Base-by-base conservation (phyloP, 1,139 yeast genomes). In the Hanseniaspora uvarum region DNA sequence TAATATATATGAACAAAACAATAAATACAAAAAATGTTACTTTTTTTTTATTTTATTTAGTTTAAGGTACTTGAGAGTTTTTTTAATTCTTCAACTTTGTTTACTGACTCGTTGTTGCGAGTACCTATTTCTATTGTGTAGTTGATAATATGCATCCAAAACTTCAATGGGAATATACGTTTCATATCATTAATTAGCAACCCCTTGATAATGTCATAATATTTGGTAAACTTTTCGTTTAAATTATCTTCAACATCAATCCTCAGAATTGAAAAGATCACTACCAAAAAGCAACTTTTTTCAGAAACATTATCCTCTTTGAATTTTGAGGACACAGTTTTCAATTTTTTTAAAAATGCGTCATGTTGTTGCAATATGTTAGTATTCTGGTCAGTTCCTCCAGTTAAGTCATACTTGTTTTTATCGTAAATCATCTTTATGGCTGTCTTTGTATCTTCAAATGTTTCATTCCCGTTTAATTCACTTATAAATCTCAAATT, bases 141-240 rank as follows among this genome's bases (percentile, higher is more conserved):
- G 5, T 36, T 23, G 26, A 49, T 49, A 8, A 49, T 14, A 11
- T 34, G 30, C 8, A 24, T 21, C 21, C 38, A 49, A 6, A 49
- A 41, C 12, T 24, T 5, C 8, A 6, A 8, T 1, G 53, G 47
- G 33, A 49, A 37, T 2, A 41, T 14, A 11, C 43, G 36, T 2
- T 31, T 33, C 37, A 40, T 34, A 6, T 49, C 30, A 7, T 23
- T 21, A 1, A 11, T 21, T 21, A 34, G 28, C 14, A 49, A 12
- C 7, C 38, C 43, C 10, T 11, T 41, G 19, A 49, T 49, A 12
- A 49, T 33, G 6, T 24, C 16, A 19, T 26, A 41, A 24, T 34
- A 49, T 21, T 49, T 49, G 30, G 23, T 23, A n/a, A 49, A 49
- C 23, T 43, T 41, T 11, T 49, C 46, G 14, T 36, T 21, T 5